phyloP scores from a whole-genome alignment of 1,284 basidiomycete genomes.

The Laetiporus sulphureus region DNA sequence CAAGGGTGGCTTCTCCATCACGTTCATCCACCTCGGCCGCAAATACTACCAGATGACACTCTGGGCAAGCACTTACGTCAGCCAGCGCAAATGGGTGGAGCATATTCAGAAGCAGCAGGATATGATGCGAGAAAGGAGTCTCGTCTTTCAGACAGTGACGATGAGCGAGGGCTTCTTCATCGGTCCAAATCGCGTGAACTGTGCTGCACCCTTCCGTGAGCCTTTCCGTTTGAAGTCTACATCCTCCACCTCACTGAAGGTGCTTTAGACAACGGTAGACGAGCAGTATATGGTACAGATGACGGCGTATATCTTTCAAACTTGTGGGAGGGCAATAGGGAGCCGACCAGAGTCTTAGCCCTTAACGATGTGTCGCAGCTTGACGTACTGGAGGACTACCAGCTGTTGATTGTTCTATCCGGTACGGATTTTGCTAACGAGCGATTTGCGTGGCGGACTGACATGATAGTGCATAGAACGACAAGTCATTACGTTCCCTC shows the following conservation, averaged over 20 bases:
- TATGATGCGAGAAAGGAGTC: constrained; percentile 75
- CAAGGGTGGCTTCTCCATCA: constrained; percentile 90
- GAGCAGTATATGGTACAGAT: constrained; percentile 94
- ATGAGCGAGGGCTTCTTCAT: constrained; percentile 88
- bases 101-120: constrained; percentile 88
- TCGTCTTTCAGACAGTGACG: constrained; percentile 82
- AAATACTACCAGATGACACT: constrained; percentile 91
- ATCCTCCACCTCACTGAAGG: not conserved
- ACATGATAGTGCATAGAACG: constrained; percentile 50
- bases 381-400: constrained; percentile 95
- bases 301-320: constrained; percentile 96
- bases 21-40: constrained; percentile 89
- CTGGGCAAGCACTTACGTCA: constrained; percentile 85
- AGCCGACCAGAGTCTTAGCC: constrained; percentile 88
- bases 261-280: constrained; percentile 68
- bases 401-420: constrained; percentile 93
- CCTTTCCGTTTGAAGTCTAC: constrained; percentile 15
- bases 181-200: constrained; percentile 82
- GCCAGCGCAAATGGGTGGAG: constrained; percentile 94
- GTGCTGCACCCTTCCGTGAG: constrained; percentile 92
- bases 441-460: not conserved
- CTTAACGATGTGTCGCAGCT: constrained; percentile 91
- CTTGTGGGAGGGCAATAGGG: constrained; percentile 67
- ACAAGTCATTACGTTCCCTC: constrained; percentile 93
- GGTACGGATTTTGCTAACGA: constrained; percentile 48